A percentile compares a stretch with the other conserved stretches of the same genome.
phyloP scores from a whole-genome alignment of 441 rosid species.

The Gossypium trilobum region DNA sequence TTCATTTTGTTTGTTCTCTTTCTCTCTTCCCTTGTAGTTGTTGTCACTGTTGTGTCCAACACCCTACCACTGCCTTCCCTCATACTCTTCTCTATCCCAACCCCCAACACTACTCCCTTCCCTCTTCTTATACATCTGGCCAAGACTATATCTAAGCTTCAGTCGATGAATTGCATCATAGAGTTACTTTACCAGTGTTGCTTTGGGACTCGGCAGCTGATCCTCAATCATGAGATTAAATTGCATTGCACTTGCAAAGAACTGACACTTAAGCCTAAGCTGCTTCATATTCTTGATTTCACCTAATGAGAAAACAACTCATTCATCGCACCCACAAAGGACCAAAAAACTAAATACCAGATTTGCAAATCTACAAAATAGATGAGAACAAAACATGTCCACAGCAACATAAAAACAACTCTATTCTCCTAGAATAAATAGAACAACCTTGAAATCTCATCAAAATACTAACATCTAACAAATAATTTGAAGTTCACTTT shows the following conservation, averaged over 20 bases:
- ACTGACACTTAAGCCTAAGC: constrained; percentile 56
- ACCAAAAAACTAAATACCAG: constrained; percentile 56
- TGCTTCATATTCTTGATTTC: constrained; percentile 56
- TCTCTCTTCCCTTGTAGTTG: too few species aligned
- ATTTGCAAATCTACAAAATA: constrained; percentile 61
- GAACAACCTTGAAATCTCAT: background rate
- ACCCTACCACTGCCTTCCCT: too few species aligned
- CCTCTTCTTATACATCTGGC: constrained; percentile 46
- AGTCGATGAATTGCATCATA: constrained; percentile 47
- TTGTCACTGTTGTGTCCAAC: too few species aligned
- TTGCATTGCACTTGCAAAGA: constrained; percentile 63
- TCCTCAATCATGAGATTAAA: constrained; percentile 62
- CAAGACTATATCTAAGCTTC: constrained; percentile 55
- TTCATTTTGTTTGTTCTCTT: too few species aligned
- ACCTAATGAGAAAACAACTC: constrained; percentile 64
- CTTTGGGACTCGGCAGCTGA: constrained; percentile 32
- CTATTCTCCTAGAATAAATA: constrained; percentile 12
- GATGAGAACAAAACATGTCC: constrained; percentile 49
- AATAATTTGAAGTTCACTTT: background rate
- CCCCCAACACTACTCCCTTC: too few species aligned
- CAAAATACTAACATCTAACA: background rate
- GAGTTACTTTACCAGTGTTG: constrained; percentile 36
- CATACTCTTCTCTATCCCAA: too few species aligned
- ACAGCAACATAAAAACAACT: constrained; percentile 39
- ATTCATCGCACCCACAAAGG: constrained; percentile 42